Evolutionary conservation across 129 eudicot species (phyloP), one percentile per base, ranked within the genome.

Genomic region (Mikania micrantha): DNA sequence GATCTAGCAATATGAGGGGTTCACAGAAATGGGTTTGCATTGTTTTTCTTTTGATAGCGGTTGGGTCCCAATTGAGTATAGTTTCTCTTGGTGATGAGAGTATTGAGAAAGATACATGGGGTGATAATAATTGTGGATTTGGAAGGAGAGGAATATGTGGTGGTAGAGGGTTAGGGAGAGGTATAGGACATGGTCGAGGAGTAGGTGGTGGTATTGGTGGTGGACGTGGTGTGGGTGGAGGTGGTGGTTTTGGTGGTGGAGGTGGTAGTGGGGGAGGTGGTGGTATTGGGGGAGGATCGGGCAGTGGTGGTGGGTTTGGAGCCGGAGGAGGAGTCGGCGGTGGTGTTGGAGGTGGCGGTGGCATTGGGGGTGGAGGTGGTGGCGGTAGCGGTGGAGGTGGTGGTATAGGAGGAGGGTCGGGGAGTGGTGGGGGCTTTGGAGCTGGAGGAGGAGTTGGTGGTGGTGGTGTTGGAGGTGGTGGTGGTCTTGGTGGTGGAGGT

Each of bases 11-110:
- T 35, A 82, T 82, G 81, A 67, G 71, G 67, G 16, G 44, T 64
- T 66, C 82, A 35, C 64, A 75, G 2, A 86, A 73, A 75, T 75
- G 93, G 84, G 31, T 80, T 45, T 75, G 77, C 60, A 28, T 77
- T 31, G 29, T 69, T 39, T 53, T 80, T 45, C 49, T 81, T 60
- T 49, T 78, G 35, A 17, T 81, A 22, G 16, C 71, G 66, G 35
- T 85, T 45, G 87, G 34, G 7, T 79, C 79, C 52, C 72, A 85
- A 10, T 54, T 82, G 74, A 76, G 81, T 77, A 78, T 71, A 17
- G 2, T 64, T 29, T 40, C 69, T 36, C 28, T 65, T 44, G 81
- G 69, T 1, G 82, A 81, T 69, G 67, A 54, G 25, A 67, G 45
- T 31, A 13, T 77, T 61, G 79, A 81, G 16, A 59, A 31, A 68